A percentile compares a stretch with the other conserved stretches of the same genome.
Conservation (phyloP, 495 filamentous ascomycete species). For the Mycothermus thermophilus region DNA sequence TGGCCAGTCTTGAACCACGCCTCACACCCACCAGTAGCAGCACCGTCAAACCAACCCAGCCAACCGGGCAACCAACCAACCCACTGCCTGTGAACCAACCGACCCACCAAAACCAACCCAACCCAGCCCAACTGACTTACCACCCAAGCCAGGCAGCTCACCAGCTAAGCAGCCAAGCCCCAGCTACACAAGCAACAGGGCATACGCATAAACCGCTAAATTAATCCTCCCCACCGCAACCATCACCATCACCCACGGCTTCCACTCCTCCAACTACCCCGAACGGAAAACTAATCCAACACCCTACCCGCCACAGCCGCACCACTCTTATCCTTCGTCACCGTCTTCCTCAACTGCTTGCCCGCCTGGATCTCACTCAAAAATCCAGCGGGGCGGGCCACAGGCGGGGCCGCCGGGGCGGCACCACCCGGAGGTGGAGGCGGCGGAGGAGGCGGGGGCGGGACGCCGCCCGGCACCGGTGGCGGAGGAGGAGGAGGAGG, state of each 20-base stretch:
- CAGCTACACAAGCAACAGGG: not conserved
- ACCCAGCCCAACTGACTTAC: no score
- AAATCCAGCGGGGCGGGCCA: slow-evolving; percentile 45
- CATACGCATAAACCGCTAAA: no score
- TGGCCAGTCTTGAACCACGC: no score
- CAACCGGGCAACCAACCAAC: no score
- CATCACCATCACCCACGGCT: no score
- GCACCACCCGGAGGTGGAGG: slow-evolving; percentile 26
- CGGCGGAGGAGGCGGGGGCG: slow-evolving; percentile 42
- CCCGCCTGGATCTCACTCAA: slow-evolving; percentile 71
- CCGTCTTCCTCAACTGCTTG: slow-evolving; percentile 61
- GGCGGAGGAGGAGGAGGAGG: slow-evolving; percentile 38
- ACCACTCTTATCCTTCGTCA: slow-evolving; percentile 72
- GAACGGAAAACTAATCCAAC: slow-evolving; percentile 28
- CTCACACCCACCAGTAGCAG: no score
- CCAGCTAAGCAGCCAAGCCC: not conserved
- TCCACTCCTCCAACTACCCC: no score
- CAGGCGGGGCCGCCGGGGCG: slow-evolving; percentile 22
- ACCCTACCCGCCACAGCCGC: slow-evolving; percentile 60
- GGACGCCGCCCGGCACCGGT: slow-evolving; percentile 35
- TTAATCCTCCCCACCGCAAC: not conserved
- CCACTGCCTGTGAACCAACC: no score
- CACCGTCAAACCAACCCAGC: no score
- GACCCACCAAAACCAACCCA: no score
- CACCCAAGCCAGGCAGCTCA: no score